phyloP scores from a whole-genome alignment of 2,329 filamentous ascomycete genomes.

The Dothidotthia symphoricarpi region DNA sequence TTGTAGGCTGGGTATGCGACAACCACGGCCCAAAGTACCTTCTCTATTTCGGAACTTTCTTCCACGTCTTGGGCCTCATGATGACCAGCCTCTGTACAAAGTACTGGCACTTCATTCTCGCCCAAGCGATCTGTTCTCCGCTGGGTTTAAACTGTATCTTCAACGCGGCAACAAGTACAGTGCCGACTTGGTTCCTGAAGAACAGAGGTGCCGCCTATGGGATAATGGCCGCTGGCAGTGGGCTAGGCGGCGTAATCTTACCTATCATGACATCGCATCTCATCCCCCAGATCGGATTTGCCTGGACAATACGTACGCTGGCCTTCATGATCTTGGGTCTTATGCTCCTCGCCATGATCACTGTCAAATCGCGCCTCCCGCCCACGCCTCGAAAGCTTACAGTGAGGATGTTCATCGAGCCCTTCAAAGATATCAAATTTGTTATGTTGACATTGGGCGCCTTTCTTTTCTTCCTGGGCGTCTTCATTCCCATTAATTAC shows the following conservation, averaged over 20 bases:
- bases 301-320: conserved; percentile 58
- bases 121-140: conserved; percentile 54
- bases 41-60: conserved; percentile 52
- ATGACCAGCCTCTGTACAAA: conserved; percentile 58
- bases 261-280: conserved; percentile 61
- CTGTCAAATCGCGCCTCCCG: conserved; percentile 53
- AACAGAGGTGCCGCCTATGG: conserved; percentile 51
- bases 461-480: conserved; percentile 60
- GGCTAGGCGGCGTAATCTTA: conserved; percentile 57
- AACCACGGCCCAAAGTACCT: conserved; percentile 60
- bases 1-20: conserved; percentile 65
- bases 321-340: conserved; percentile 62
- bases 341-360: conserved; percentile 54
- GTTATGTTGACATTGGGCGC: conserved; percentile 47
- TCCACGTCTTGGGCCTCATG: conserved; percentile 63
- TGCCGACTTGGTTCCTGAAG: conserved; percentile 52
- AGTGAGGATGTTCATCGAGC: conserved; percentile 28
- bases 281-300: conserved; percentile 55
- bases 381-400: conserved; percentile 39
- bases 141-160: conserved; percentile 55
- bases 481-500: conserved; percentile 57
- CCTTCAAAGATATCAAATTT: conserved; percentile 46
- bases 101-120: conserved; percentile 57
- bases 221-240: conserved; percentile 51
- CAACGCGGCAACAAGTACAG: conserved; percentile 49